Conservation (phyloP, 2,329 filamentous ascomycete species). For the Fusarium odoratissimum region DNA sequence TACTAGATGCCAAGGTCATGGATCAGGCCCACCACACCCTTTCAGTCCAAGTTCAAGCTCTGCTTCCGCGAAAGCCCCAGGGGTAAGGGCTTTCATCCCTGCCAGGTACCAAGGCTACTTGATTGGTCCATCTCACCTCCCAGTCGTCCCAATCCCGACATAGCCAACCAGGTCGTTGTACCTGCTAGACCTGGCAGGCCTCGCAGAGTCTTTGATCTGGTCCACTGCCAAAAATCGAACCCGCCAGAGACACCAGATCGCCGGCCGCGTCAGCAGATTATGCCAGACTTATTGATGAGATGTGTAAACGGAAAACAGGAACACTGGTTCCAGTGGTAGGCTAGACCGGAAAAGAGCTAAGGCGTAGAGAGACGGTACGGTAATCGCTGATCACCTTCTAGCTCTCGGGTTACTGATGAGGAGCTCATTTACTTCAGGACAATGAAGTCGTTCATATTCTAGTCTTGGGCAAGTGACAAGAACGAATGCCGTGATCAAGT, state of each 20-base stretch:
- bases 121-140: constrained; percentile 34
- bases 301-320: constrained; percentile 20
- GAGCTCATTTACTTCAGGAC: not conserved
- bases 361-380: constrained; percentile 1
- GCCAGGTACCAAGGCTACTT: constrained; percentile 38
- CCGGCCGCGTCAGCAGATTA: constrained; percentile 39
- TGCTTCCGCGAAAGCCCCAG: constrained; percentile 19
- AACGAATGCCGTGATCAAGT: not conserved
- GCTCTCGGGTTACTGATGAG: constrained; percentile 5
- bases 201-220: constrained; percentile 2
- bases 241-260: constrained; percentile 30
- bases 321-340: constrained; percentile 19
- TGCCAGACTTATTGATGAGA: constrained; percentile 5
- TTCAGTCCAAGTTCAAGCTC: constrained; percentile 35
- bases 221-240: constrained; percentile 12
- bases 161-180: constrained; percentile 15
- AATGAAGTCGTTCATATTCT: constrained; percentile 3
- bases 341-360: constrained; percentile 22
- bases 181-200: constrained; percentile 15
- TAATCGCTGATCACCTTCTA: constrained; percentile 16
- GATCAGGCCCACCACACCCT: constrained; percentile 34
- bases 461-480: constrained; percentile 9
- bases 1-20: not conserved
- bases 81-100: constrained; percentile 29
- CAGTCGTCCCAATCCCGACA: constrained; percentile 5